Evolutionary conservation across 2,329 filamentous ascomycete genomes (phyloP).

Genomic region (Fusarium camptoceras): DNA sequence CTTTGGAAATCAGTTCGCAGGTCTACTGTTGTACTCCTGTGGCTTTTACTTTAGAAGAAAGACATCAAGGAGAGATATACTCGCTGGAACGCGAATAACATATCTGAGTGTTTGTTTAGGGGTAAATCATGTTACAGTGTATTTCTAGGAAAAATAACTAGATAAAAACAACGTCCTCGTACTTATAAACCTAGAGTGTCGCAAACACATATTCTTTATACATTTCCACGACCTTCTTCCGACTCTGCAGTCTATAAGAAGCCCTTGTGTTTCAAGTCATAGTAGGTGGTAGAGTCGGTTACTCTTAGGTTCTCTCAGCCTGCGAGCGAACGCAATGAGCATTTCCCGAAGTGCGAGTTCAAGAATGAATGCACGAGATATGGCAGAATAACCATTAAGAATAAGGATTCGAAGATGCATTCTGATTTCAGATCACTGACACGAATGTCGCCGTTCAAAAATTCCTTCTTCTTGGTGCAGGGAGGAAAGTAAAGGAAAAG

Average conservation of each 20-base stretch:
- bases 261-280: not conserved
- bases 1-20: not conserved
- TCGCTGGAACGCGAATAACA: not conserved
- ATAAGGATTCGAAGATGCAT: conserved; percentile 15
- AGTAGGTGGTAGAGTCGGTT: conserved; percentile 4
- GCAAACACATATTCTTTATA: conserved; percentile 41
- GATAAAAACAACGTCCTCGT: conserved; percentile 39
- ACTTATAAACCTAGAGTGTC: conserved; percentile 44
- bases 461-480: conserved; percentile 16
- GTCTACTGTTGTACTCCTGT: not conserved
- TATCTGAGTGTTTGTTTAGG: not conserved
- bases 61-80: not conserved
- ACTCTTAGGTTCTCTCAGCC: conserved; percentile 7
- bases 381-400: conserved; percentile 20
- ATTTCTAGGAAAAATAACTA: conserved; percentile 41
- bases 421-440: conserved; percentile 37
- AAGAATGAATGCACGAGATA: conserved; percentile 19
- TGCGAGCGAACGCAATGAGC: conserved; percentile 13
- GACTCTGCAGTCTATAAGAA: not conserved
- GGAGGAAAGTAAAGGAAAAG: conserved; percentile 26
- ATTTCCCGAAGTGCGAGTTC: conserved; percentile 9
- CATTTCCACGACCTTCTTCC: conserved; percentile 28
- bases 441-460: conserved; percentile 38
- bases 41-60: not conserved
- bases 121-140: conserved; percentile 29